Evolutionary conservation across 306 rosid genomes (phyloP).

Genomic region (Cucurbita moschata): DNA sequence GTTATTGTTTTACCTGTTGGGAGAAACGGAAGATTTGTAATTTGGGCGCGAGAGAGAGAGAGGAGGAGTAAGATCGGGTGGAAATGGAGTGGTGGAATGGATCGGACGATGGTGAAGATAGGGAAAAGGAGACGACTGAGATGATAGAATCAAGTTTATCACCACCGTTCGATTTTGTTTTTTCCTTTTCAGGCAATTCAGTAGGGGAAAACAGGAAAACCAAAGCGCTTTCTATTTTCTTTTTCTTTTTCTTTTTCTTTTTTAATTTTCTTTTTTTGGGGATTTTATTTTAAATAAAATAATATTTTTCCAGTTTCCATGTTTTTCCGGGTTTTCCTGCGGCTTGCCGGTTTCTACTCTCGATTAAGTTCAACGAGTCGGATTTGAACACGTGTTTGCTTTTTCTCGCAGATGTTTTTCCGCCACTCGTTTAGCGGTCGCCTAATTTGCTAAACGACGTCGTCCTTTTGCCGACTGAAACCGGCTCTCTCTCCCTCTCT

Average conservation of each 20-base stretch:
- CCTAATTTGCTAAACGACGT: background rate
- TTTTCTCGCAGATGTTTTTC: background rate
- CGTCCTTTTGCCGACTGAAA: background rate
- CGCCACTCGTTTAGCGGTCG: background rate
- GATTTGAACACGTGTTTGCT: background rate
- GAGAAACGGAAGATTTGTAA: slow-evolving; percentile 23
- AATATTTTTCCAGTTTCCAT: background rate
- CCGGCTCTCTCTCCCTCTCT: background rate
- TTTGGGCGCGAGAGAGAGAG: slow-evolving; percentile 66
- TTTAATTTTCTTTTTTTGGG: background rate
- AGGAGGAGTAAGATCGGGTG: slow-evolving; percentile 28
- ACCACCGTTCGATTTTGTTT: slow-evolving; percentile 69
- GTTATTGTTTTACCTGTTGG: slow-evolving; percentile 12
- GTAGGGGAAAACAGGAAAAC: background rate
- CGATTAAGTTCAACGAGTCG: background rate
- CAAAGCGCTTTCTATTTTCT: background rate
- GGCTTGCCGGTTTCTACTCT: slow-evolving; percentile 2
- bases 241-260: background rate
- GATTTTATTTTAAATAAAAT: background rate
- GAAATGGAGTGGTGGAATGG: slow-evolving; percentile 27
- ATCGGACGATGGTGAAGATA: slow-evolving; percentile 99
- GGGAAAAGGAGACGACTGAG: slow-evolving; percentile 67
- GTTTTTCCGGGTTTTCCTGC: background rate
- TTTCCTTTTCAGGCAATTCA: background rate
- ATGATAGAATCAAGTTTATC: slow-evolving; percentile 55